Conservation (phyloP, 768 basidiomycete genomes). For the Gloeopeniophorella convolvens region DNA sequence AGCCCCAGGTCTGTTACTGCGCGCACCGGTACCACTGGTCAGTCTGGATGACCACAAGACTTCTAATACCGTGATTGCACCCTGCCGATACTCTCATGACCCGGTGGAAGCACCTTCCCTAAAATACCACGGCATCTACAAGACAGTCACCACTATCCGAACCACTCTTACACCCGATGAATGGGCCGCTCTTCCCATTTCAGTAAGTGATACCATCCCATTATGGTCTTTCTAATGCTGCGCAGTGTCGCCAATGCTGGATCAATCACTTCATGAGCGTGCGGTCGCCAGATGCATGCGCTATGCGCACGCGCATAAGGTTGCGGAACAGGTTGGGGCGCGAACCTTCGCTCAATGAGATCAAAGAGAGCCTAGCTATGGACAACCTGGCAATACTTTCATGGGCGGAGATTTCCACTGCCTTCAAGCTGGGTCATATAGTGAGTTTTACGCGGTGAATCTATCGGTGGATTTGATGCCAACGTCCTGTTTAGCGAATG, state of each 20-base stretch:
- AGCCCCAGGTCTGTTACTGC: neutral
- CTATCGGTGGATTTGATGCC: neutral
- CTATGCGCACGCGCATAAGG: neutral
- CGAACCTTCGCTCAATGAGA: slow-evolving; percentile 3
- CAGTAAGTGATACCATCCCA: no score
- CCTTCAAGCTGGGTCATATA: neutral
- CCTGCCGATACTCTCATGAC: no score
- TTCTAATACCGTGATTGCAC: no score
- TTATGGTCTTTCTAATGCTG: neutral
- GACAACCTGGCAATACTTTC: neutral
- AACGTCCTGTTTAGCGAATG: neutral
- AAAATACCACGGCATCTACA: no score
- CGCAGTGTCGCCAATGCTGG: neutral
- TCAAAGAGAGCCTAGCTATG: neutral
- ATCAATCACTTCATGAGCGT: neutral
- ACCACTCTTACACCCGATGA: no score
- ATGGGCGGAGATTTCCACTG: neutral
- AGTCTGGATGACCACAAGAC: no score
- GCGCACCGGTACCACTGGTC: no score
- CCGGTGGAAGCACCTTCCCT: no score
- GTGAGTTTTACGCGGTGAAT: neutral
- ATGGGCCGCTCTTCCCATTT: no score
- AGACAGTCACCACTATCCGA: slow-evolving; percentile 1
- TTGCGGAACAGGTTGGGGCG: neutral
- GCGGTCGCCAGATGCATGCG: neutral